Conservation (phyloP, 1,284 basidiomycete species). For the Lentinula novae-zelandiae region DNA sequence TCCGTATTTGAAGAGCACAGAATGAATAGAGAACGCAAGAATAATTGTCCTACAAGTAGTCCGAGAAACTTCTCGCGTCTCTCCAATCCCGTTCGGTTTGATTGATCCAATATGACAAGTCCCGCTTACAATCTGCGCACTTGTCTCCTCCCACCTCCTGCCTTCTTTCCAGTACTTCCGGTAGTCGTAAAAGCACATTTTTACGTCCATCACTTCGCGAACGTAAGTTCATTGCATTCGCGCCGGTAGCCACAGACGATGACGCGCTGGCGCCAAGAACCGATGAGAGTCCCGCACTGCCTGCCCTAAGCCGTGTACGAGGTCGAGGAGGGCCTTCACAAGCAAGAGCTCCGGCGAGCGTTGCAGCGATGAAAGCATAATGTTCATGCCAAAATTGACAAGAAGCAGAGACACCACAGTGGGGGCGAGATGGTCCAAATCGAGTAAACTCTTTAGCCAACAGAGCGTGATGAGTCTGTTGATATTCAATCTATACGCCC, state of each 20-base stretch:
- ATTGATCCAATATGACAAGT: slow-evolving; percentile 15
- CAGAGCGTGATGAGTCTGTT: slow-evolving; percentile 12
- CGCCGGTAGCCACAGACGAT: not conserved
- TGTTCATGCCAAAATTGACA: slow-evolving; percentile 18
- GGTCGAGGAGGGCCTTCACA: slow-evolving; percentile 3
- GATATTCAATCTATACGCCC: slow-evolving; percentile 13
- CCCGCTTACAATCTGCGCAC: slow-evolving; percentile 18
- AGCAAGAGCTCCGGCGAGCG: slow-evolving; percentile 3
- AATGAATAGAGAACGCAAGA: not conserved
- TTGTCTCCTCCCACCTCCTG: slow-evolving; percentile 9
- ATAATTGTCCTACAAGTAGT: slow-evolving; percentile 12
- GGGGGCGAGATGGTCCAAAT: slow-evolving; percentile 14
- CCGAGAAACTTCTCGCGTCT: slow-evolving; percentile 10
- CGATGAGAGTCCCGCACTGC: not conserved
- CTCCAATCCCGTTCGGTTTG: slow-evolving; percentile 16
- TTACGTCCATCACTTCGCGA: not conserved
- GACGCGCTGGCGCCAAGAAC: slow-evolving; percentile 1
- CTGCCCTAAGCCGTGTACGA: not conserved
- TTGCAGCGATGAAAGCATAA: slow-evolving; percentile 14
- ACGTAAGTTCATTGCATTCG: not conserved
- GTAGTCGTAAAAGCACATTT: slow-evolving; percentile 9
- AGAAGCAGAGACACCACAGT: slow-evolving; percentile 7
- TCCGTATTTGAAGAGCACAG: not conserved
- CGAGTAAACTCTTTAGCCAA: slow-evolving; percentile 16
- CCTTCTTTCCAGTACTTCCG: slow-evolving; percentile 11